Evolutionary conservation across 805 yeast species (phyloP), one percentile per base, ranked within the genome.

Genomic region (Metschnikowia noctiluminum): DNA sequence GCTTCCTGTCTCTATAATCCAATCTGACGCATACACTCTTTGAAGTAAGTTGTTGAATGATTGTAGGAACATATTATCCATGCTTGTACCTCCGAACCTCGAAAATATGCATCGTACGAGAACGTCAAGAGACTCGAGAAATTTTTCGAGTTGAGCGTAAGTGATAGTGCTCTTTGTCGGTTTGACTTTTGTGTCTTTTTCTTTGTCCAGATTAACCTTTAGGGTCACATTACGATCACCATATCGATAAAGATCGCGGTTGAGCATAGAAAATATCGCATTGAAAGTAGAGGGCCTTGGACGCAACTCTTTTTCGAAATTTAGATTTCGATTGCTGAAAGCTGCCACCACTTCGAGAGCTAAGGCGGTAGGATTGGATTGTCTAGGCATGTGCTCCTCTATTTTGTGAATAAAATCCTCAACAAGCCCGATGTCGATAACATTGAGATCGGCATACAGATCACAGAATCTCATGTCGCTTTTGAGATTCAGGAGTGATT

Each of bases 401-500:
- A 69, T 57, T 49, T 65, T 68, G 56, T 58, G 66, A 38, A 73
- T 63, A 46, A 71, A 63, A 38, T 61, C 62, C 38, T 70, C 72
- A 9, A 73, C 57, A 34, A 68, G 53, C 49, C 60, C 57, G 7
- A 61, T 54, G 50, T 71, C 77, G 3, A 69, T 56, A 13, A 51
- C 45, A 27, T 38, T 34, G 3, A 45, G 43, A 26, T 41, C 46
- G 8, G 52, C 48, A 15, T 34, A 14, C 45, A 37, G 42, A 14
- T 35, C 26, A 16, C 16, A 40, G 30, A 27, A 26, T 6, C 38
- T 35, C 27, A 12, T 16, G 21, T 36, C 32, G 12, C 15, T 40
- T 9, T 11, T 15, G 7, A 16, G 26, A 5, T 30, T 14, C 16
- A 27, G 34, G 12, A 40, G 14, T 7, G 46, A 16, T 15, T 40